Evolutionary conservation across 2,329 filamentous ascomycete species (phyloP).

Genomic region (Pseudopithomyces maydicus): DNA sequence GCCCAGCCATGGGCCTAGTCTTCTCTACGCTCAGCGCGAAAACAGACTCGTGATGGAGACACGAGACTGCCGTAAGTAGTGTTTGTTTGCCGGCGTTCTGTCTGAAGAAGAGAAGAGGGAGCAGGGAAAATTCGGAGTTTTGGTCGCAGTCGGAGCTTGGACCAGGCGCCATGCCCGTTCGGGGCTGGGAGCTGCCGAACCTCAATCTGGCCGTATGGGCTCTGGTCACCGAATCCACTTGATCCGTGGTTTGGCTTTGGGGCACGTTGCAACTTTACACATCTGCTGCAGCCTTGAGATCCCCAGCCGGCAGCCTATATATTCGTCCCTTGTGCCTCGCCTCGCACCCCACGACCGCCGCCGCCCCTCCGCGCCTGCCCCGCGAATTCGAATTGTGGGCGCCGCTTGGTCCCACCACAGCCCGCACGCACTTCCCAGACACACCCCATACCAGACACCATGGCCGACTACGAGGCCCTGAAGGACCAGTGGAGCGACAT

Average conservation of each 20-base stretch:
- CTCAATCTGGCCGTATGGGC: conserved; percentile 40
- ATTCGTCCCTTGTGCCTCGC: conserved; percentile 16
- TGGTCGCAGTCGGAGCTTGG: conserved; percentile 24
- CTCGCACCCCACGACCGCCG: conserved; percentile 1
- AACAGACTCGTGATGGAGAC: conserved; percentile 61
- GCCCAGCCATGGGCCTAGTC: conserved; percentile 71
- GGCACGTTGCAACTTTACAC: conserved; percentile 33
- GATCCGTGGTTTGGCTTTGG: conserved; percentile 20
- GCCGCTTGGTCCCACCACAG: conserved; percentile 25
- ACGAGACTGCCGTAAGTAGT: conserved; percentile 65
- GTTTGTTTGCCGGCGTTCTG: conserved; percentile 59
- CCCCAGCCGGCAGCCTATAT: conserved; percentile 16
- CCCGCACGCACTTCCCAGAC: conserved; percentile 12
- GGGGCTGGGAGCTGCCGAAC: conserved; percentile 23
- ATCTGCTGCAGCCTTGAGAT: conserved; percentile 28
- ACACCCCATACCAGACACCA: conserved; percentile 48
- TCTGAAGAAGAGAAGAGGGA: conserved; percentile 50
- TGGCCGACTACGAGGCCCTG: conserved; percentile 85
- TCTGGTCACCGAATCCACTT: conserved; percentile 22
- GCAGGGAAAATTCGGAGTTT: conserved; percentile 42
- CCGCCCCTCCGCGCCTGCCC: conserved; percentile 22
- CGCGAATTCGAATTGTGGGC: conserved; percentile 39
- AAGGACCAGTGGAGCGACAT: conserved; percentile 97
- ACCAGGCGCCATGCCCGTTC: conserved; percentile 25
- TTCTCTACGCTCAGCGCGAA: conserved; percentile 72